Percentiles rank a stretch among this genome's conserved stretches.
These are phyloP conservation scores for Telopea speciosissima DNA, from an alignment of 177 flowering plant species.

Conservation along the genomic window DNA sequence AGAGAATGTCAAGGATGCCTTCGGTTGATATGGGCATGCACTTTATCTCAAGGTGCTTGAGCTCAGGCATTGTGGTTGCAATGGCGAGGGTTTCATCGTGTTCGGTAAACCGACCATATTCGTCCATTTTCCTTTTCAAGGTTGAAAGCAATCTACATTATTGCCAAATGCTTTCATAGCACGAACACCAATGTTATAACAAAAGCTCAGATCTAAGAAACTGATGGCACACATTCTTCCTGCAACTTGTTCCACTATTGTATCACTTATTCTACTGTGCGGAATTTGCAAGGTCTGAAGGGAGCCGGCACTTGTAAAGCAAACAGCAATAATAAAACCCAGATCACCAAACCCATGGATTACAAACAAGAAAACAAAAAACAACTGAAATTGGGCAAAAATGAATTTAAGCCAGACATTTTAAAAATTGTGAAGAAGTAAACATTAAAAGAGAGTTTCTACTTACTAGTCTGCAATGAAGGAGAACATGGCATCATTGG, in stretches of 20 bases:
- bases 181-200: conserved; percentile 45
- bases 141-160: conserved; percentile 51
- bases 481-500: conserved; percentile 28
- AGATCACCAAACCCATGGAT: conserved; percentile 4
- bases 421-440: not conserved
- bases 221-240: conserved; percentile 44
- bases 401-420: not conserved
- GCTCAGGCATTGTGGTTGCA: conserved; percentile 78
- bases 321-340: conserved; percentile 2
- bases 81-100: conserved; percentile 84
- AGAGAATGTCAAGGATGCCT: too few species aligned
- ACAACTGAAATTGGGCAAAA: not conserved
- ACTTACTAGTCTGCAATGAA: conserved; percentile 73
- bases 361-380: not conserved
- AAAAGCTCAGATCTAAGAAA: conserved; percentile 73
- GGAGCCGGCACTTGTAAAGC: conserved; percentile 59
- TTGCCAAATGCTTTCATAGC: conserved; percentile 69
- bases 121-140: conserved; percentile 59
- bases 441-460: not conserved
- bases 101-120: conserved; percentile 27
- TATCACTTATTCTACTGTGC: conserved; percentile 55
- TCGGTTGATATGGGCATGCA: conserved; percentile 23
- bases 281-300: conserved; percentile 55
- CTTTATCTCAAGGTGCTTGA: conserved; percentile 59
- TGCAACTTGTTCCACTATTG: conserved; percentile 51